Evolutionary conservation across 2,329 filamentous ascomycete species (phyloP), one percentile per base, ranked within the genome.

Genomic region (Conoideocrella luteorostrata): DNA sequence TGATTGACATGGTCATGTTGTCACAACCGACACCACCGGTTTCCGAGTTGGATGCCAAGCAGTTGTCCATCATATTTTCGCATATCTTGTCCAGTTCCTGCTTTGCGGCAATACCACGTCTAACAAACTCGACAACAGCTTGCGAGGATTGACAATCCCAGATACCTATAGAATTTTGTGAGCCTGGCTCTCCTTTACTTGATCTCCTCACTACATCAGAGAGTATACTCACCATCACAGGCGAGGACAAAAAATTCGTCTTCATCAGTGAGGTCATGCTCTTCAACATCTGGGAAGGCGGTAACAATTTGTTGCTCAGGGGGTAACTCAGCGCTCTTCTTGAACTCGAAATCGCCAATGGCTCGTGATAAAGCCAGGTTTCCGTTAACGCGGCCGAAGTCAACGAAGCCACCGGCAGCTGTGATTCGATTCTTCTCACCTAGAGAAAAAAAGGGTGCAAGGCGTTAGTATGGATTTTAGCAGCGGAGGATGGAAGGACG

Each of bases 31-130:
- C 91, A 51, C 93, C 93, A 44, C 93, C 93, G 24, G 91, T 96
- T 70, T 98, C 93, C 54, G 90, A 95, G 77, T 95, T 97, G 49
- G 90, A 95, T 32, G 93, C 90, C 52, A 98, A 76, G 64, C 93
- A 98, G 72, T 97, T 98, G 74, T 98, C 91, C 93, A 98, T 98
- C 88, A 98, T 95, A 72, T 98, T 98, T 70, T 98, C 93, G 67
- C 91, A 97, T 59, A 98, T 97, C 64, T 87, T 86, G 44, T 90
- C 82, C 41, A 98, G 78, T 39, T 94, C 86, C 69, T 98, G 93
- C 74, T 95, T 95, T 41, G 90, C 90, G 39, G 89, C 91, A 64
- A 98, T 95, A 45, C 93, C 93, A 61, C 93, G 85, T 64, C 93
- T 81, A 52, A 97, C 93, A 62, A 98, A 98, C 67, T 98, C 93